Base-by-base conservation (phyloP, 116 monocot genomes). In the Cymodocea nodosa region DNA sequence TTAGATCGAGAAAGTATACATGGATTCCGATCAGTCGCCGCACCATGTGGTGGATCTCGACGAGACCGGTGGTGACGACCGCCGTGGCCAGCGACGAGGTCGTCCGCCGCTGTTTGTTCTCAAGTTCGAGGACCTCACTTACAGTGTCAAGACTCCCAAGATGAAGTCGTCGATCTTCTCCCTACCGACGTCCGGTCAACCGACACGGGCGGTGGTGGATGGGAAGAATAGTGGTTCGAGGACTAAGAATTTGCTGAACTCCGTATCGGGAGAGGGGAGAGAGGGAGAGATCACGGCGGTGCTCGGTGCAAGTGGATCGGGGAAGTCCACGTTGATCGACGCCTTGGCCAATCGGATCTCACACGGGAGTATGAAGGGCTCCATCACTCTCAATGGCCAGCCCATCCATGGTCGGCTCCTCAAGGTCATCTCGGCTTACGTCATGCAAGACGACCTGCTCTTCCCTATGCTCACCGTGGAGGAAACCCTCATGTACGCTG, bases 401-500 rank as follows among this genome's bases (percentile, higher is more conserved):
- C 12, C 9, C 35, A 13, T 88, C 14, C 35, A 56, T 44, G 65
- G 76, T 2, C 30, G 61, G 12, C 69, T 87, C 13, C 44, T 87
- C 52, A 92, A 84, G 67, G 75, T 60, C 15, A 92, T 92, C 66
- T 92, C 84, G 0, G 87, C 91, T 0, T 92, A 87, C 66, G 91
- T 92, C 23, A 82, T 84, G 82, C 87, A 87, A 66, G 91, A 92
- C 64, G 87, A 92, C 59, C 82, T 92, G 18, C 70, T 92, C 16
- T 87, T 74, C 68, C 84, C 91, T 30, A 92, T 92, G 91, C 82
- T 92, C 35, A 92, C 91, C 12, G 87, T 92, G 10, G 91, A 87
- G 59, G 91, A 92, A 63, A 92, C 87, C 3, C 76, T 92, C 15
- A 87, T 87, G 84, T 92, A 80, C 78, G 60, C 87, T 10, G 84